These are phyloP conservation scores for Pezicula neosporulosa DNA, from an alignment of 2,329 filamentous ascomycete species.

Conservation along the genomic window DNA sequence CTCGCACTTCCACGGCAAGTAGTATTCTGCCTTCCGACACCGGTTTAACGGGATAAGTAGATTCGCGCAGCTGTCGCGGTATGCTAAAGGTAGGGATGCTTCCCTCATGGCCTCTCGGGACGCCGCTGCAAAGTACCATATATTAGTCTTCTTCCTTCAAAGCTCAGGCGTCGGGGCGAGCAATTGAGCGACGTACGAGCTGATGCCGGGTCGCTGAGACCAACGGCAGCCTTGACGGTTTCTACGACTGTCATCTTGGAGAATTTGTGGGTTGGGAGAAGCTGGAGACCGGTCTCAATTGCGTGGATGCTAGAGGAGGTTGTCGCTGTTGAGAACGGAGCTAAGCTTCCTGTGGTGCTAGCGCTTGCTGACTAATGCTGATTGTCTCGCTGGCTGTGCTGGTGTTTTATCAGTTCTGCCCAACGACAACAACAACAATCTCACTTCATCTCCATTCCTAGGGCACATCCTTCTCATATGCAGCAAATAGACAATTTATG, in stretches of 20 bases:
- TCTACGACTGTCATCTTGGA: slow-evolving; percentile 41
- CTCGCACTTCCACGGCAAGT: slow-evolving; percentile 96
- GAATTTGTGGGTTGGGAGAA: slow-evolving; percentile 1
- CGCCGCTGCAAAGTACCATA: slow-evolving; percentile 50
- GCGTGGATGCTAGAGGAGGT: background rate
- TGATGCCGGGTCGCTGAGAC: slow-evolving; percentile 32
- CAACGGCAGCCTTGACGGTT: slow-evolving; percentile 43
- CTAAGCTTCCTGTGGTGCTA: too few relatives aligned
- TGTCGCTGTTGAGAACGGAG: too few relatives aligned
- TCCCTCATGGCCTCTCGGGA: slow-evolving; percentile 92
- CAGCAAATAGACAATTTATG: too few relatives aligned
- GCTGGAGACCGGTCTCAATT: background rate
- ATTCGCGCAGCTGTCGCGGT: slow-evolving; percentile 93
- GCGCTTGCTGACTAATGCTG: too few relatives aligned
- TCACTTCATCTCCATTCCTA: too few relatives aligned
- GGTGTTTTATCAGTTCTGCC: too few relatives aligned
- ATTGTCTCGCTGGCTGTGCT: too few relatives aligned
- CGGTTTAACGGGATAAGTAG: slow-evolving; percentile 94
- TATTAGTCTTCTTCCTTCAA: background rate
- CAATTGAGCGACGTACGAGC: slow-evolving; percentile 15
- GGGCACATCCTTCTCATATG: too few relatives aligned
- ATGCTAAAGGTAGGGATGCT: slow-evolving; percentile 80
- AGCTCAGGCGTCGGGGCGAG: background rate
- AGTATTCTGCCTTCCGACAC: slow-evolving; percentile 89
- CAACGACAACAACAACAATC: too few relatives aligned